Evolutionary conservation across 2,329 filamentous ascomycete genomes (phyloP), one percentile per base, ranked within the genome.

Genomic region (Xylariaceae sp.): DNA sequence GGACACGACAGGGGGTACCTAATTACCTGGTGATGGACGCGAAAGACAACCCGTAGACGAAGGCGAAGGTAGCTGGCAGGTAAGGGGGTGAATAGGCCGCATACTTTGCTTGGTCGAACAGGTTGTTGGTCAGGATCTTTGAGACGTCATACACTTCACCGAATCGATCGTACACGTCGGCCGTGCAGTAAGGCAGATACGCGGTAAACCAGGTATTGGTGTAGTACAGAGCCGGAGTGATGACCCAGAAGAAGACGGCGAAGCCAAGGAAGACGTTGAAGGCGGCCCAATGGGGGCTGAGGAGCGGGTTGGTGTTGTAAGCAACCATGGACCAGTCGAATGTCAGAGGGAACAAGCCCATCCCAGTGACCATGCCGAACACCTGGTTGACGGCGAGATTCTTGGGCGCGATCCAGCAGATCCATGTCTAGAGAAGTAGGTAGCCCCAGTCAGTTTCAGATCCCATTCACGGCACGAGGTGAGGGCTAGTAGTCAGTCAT

Each of bases 91-190:
- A 75, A 41, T 76, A 76, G 1, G 51, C 54, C 7, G 57, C 47
- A 43, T 75, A 75, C n/a, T 67, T 65, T 12, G 57, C 52, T 19
- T 58, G 46, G 38, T 75, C 61, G 13, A 76, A 63, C 0, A 54
- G 35, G 7, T 61, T 59, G 15, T 61, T 59, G 9, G 58, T 53
- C 34, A 77, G 57, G 5, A 77, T 68, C 1, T 54, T 57, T 1
- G 59, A 55, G 0, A 68, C 65, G 25, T 75, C 62, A 42, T 75
- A 76, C 0, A 56, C 37, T 4, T 57, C 43, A 0, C 66, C 72
- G 0, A 58, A 69, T 27, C 74, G 72, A 47, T 76, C 72, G 31
- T 64, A 76, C 6, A 66, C 69, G 10, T 65, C 62, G n/a, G 68
- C 62, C 19, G 64, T 68, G 16, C 67, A 63, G 22, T 74, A 57